Conservation (phyloP, 2,329 filamentous ascomycete genomes). For the Kalaharituber pfeilii region DNA sequence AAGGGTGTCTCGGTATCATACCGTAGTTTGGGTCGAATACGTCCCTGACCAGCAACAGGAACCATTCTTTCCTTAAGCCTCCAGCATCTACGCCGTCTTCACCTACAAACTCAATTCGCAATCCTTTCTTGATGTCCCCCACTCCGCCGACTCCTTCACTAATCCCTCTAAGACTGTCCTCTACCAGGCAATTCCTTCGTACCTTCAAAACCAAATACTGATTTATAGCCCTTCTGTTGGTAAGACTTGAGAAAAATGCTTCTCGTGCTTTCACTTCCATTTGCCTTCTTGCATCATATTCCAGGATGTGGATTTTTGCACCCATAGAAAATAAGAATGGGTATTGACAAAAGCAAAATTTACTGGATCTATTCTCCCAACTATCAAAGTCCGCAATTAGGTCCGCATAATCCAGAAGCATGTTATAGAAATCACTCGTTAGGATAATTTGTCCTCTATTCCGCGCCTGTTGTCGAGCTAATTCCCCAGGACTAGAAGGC, state of each 20-base stretch:
- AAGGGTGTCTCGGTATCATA: slow-evolving; percentile 30
- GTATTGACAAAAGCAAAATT: slow-evolving; percentile 81
- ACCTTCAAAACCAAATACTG: slow-evolving; percentile 64
- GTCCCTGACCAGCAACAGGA: slow-evolving; percentile 68
- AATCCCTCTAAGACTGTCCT: slow-evolving; percentile 70
- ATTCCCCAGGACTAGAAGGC: slow-evolving; percentile 3
- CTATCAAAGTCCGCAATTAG: slow-evolving; percentile 70
- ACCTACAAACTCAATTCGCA: slow-evolving; percentile 68
- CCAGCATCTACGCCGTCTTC: slow-evolving; percentile 87
- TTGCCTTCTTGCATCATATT: slow-evolving; percentile 71
- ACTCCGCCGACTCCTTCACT: slow-evolving; percentile 62
- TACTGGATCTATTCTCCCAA: slow-evolving; percentile 59
- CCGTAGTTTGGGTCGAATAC: slow-evolving; percentile 82
- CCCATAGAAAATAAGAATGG: slow-evolving; percentile 83
- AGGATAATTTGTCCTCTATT: slow-evolving; percentile 51
- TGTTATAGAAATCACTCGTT: slow-evolving; percentile 75
- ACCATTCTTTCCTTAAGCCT: slow-evolving; percentile 86
- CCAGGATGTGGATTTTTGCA: slow-evolving; percentile 78
- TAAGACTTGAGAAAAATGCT: slow-evolving; percentile 78
- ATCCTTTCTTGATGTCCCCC: slow-evolving; percentile 77
- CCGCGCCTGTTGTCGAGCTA: slow-evolving; percentile 29
- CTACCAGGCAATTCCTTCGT: slow-evolving; percentile 67
- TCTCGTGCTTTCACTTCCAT: slow-evolving; percentile 80
- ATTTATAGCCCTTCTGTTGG: slow-evolving; percentile 54
- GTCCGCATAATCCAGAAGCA: slow-evolving; percentile 70